These are phyloP conservation scores for Calycina herbarum DNA, from an alignment of 2,329 filamentous ascomycete genomes.

Conservation along the genomic window DNA sequence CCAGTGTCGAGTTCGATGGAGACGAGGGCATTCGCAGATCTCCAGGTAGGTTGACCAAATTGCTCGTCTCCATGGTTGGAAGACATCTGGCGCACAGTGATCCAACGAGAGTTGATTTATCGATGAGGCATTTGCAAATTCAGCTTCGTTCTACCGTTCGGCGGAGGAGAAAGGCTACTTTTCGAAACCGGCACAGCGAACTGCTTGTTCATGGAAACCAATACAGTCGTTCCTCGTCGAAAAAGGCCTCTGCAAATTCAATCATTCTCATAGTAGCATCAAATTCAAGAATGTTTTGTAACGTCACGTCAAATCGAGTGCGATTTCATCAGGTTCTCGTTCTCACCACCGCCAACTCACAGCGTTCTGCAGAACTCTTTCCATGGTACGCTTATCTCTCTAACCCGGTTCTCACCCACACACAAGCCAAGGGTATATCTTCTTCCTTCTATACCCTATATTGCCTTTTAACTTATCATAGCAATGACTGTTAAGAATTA, in stretches of 20 bases:
- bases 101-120: background rate
- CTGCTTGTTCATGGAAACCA: background rate
- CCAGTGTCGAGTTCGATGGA: background rate
- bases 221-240: background rate
- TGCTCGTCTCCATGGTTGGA: background rate
- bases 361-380: background rate
- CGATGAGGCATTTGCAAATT: background rate
- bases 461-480: background rate
- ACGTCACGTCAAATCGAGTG: background rate
- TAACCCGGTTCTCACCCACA: background rate
- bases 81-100: background rate
- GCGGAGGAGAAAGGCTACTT: background rate
- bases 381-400: conserved; percentile 1
- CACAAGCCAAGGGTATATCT: background rate
- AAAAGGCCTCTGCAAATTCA: background rate
- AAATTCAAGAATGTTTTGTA: background rate
- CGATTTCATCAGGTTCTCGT: background rate
- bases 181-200: background rate
- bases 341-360: background rate
- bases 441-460: background rate
- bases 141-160: background rate
- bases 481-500: background rate
- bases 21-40: background rate
- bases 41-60: background rate
- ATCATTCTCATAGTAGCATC: background rate